A percentile compares a stretch with the other conserved stretches of the same genome.
Evolutionary conservation across 2,329 filamentous ascomycete species (phyloP).

Genomic region (Tolypocladium paradoxum): DNA sequence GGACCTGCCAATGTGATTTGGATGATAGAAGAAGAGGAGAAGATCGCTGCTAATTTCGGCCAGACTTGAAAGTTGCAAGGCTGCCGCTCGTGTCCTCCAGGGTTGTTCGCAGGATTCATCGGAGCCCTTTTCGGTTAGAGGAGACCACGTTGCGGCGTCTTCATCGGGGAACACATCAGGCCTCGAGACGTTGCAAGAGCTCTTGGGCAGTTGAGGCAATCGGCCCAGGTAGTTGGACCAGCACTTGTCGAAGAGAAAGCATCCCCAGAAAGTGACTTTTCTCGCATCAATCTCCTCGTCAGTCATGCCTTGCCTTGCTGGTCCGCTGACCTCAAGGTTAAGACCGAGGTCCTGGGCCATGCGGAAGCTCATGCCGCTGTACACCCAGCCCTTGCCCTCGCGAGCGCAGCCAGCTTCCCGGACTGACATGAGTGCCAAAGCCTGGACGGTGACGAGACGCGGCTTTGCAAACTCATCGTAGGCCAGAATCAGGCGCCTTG

Average conservation of each 20-base stretch:
- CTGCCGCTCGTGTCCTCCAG: constrained; percentile 70
- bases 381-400: constrained; percentile 95
- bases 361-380: constrained; percentile 95
- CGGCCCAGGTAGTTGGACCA: constrained; percentile 97
- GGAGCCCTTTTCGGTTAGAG: constrained; percentile 77
- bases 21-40: constrained; percentile 84
- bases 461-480: constrained; percentile 91
- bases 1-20: constrained; percentile 50
- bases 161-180: constrained; percentile 86
- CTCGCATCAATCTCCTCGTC: constrained; percentile 84
- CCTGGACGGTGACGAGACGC: constrained; percentile 81
- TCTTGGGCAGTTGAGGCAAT: constrained; percentile 72
- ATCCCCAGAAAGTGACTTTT: constrained; percentile 92
- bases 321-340: constrained; percentile 67
- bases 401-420: constrained; percentile 88
- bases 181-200: constrained; percentile 74
- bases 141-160: constrained; percentile 76
- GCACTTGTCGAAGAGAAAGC: constrained; percentile 96
- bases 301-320: constrained; percentile 50
- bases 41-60: constrained; percentile 93
- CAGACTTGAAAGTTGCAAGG: constrained; percentile 69
- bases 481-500: constrained; percentile 78
- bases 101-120: constrained; percentile 65
- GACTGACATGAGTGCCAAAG: constrained; percentile 89
- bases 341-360: constrained; percentile 94